Evolutionary conservation across 192 early-diverging fungal species (phyloP).

Genomic region (Podila horticola): DNA sequence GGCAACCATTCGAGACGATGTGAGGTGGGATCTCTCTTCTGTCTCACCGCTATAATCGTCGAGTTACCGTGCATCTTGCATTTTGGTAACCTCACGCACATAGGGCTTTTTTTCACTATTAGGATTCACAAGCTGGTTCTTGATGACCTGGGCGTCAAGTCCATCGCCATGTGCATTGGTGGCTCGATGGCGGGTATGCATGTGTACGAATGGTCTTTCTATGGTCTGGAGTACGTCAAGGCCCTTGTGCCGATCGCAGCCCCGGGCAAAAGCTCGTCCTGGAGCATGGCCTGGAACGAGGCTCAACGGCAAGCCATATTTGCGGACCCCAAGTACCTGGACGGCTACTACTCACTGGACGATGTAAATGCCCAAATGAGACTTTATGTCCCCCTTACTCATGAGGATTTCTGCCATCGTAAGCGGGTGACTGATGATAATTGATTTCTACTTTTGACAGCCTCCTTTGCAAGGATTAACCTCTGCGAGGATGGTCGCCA

Average conservation of each 20-base stretch:
- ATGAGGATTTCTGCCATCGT: conserved; percentile 69
- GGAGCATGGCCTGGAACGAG: conserved; percentile 99
- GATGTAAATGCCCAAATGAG: conserved; percentile 8
- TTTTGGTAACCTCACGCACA: neutral
- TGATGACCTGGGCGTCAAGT: conserved; percentile 85
- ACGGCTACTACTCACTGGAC: conserved; percentile 46
- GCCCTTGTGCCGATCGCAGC: conserved; percentile 95
- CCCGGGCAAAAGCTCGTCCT: conserved; percentile 95
- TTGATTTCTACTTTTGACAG: too few relatives aligned
- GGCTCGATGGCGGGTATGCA: conserved; percentile 99
- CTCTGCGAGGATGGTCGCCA: conserved; percentile 95
- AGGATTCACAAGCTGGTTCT: conserved; percentile 86
- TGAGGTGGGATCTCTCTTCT: conserved; percentile 55
- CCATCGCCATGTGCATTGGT: conserved; percentile 91
- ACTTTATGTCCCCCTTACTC: conserved; percentile 3
- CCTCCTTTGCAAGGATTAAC: conserved; percentile 40
- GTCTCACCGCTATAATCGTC: too few relatives aligned
- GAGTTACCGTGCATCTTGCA: neutral
- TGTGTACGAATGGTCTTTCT: conserved; percentile 93
- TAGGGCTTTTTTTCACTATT: neutral
- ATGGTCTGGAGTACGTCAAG: conserved; percentile 87
- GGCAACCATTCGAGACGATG: conserved; percentile 90
- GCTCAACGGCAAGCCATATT: conserved; percentile 98
- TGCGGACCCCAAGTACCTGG: conserved; percentile 83
- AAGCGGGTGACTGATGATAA: conserved; percentile 13